A percentile compares a stretch with the other conserved stretches of the same genome.
Conservation (phyloP, 2,329 filamentous ascomycete species). For the Claviceps africana region DNA sequence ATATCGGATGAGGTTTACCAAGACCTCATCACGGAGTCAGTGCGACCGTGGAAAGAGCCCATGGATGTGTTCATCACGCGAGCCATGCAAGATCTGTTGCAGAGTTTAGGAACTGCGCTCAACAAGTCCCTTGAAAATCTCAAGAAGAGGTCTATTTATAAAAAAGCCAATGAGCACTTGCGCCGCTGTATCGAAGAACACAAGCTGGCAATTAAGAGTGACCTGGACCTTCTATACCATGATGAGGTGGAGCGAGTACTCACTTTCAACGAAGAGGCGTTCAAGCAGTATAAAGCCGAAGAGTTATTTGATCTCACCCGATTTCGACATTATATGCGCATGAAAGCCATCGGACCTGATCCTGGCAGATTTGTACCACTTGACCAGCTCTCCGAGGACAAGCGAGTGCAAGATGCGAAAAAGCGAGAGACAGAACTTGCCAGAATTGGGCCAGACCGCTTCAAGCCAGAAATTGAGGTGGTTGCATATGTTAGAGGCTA, state of each 20-base stretch:
- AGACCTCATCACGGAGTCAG: constrained; percentile 39
- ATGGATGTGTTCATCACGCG: constrained; percentile 33
- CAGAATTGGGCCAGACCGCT: constrained; percentile 44
- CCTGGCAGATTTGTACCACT: constrained; percentile 4
- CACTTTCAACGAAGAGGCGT: constrained; percentile 39
- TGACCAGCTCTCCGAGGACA: constrained; percentile 30
- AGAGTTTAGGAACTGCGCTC: constrained; percentile 32
- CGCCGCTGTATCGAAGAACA: constrained; percentile 28
- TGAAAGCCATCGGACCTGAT: constrained; percentile 24
- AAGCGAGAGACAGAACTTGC: constrained; percentile 26
- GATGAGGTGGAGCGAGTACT: constrained; percentile 43
- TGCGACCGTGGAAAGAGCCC: constrained; percentile 43
- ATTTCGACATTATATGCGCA: constrained; percentile 35
- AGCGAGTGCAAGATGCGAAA: constrained; percentile 29
- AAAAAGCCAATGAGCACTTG: constrained; percentile 29
- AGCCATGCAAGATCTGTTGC: constrained; percentile 34
- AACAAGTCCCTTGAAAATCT: constrained; percentile 30
- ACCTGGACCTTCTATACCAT: constrained; percentile 31
- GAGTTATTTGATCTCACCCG: constrained; percentile 33
- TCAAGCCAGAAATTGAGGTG: constrained; percentile 44
- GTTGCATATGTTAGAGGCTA: constrained; percentile 53
- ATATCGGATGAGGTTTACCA: constrained; percentile 48
- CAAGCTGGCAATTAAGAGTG: constrained; percentile 19
- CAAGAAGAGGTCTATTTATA: constrained; percentile 35
- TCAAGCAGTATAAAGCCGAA: constrained; percentile 29